Conservation (phyloP, 2,329 filamentous ascomycete genomes). For the Davidsoniella virescens region DNA sequence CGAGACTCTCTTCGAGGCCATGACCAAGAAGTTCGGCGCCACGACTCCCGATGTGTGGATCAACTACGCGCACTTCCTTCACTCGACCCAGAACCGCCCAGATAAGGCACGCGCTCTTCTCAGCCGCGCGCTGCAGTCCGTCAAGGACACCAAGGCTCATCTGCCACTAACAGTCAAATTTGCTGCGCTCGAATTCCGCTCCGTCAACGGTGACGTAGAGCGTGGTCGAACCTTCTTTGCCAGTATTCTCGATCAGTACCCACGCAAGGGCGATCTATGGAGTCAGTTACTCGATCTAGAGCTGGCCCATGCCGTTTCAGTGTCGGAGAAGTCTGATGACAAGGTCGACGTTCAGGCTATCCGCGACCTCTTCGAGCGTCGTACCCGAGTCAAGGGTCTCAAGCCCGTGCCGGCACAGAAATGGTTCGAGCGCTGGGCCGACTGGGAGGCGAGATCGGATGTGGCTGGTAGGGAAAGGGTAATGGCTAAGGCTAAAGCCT, state of each 20-base stretch:
- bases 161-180: slow-evolving; percentile 68
- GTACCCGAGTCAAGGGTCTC: slow-evolving; percentile 49
- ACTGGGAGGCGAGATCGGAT: slow-evolving; percentile 66
- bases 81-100: slow-evolving; percentile 52
- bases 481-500: slow-evolving; percentile 44
- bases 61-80: slow-evolving; percentile 89
- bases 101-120: slow-evolving; percentile 66
- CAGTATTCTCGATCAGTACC: slow-evolving; percentile 65
- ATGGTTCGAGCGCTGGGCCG: slow-evolving; percentile 84
- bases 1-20: slow-evolving; percentile 69
- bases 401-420: slow-evolving; percentile 71
- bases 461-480: slow-evolving; percentile 51
- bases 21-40: slow-evolving; percentile 79
- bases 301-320: slow-evolving; percentile 43
- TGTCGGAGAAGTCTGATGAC: slow-evolving; percentile 29
- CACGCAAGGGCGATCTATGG: slow-evolving; percentile 86
- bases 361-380: slow-evolving; percentile 68
- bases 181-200: slow-evolving; percentile 80
- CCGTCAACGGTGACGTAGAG: slow-evolving; percentile 66
- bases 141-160: slow-evolving; percentile 45
- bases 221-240: slow-evolving; percentile 91
- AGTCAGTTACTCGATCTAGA: slow-evolving; percentile 83
- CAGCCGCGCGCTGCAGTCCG: slow-evolving; percentile 67
- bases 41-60: slow-evolving; percentile 68
- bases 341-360: slow-evolving; percentile 41